These are phyloP conservation scores for Pseudomonodictys pantanalensis DNA, from an alignment of 495 filamentous ascomycete genomes.

Conservation along the genomic window DNA sequence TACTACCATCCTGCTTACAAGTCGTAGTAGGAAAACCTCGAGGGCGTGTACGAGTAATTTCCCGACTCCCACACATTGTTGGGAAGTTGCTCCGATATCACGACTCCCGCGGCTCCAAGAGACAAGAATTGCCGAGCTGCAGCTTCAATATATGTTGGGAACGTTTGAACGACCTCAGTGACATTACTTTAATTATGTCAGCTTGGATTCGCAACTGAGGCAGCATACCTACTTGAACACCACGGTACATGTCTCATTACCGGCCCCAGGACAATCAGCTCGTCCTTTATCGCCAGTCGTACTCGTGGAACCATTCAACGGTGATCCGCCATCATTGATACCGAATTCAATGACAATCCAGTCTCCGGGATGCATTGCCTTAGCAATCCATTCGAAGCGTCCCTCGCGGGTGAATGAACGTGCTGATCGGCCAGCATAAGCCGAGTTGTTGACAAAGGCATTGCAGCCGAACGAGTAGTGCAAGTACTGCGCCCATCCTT, in stretches of 20 bases:
- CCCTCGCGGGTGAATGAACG: constrained; percentile 58
- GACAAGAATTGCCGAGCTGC: constrained; percentile 50
- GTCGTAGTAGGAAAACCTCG: not conserved
- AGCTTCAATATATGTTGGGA: constrained; percentile 54
- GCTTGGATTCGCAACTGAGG: not conserved
- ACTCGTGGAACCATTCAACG: constrained; percentile 36
- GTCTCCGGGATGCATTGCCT: constrained; percentile 49
- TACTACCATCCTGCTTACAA: not conserved
- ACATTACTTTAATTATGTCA: not conserved
- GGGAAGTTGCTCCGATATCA: constrained; percentile 60
- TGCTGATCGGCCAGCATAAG: constrained; percentile 57
- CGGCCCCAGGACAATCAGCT: constrained; percentile 53
- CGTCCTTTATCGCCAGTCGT: constrained; percentile 52
- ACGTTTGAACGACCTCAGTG: constrained; percentile 50
- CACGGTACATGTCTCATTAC: constrained; percentile 53
- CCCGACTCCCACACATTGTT: constrained; percentile 60
- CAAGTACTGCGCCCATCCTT: constrained; percentile 61
- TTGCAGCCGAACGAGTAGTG: constrained; percentile 43
- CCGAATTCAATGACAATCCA: constrained; percentile 61
- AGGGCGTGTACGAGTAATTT: constrained; percentile 41
- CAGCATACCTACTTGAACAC: constrained; percentile 44
- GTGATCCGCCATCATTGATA: constrained; percentile 61
- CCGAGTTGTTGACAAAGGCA: constrained; percentile 51
- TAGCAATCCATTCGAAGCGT: constrained; percentile 54
- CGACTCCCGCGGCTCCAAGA: constrained; percentile 56